Conservation (phyloP, 176 grass and related monocot genomes). For the Hyparrhenia diplandra region DNA sequence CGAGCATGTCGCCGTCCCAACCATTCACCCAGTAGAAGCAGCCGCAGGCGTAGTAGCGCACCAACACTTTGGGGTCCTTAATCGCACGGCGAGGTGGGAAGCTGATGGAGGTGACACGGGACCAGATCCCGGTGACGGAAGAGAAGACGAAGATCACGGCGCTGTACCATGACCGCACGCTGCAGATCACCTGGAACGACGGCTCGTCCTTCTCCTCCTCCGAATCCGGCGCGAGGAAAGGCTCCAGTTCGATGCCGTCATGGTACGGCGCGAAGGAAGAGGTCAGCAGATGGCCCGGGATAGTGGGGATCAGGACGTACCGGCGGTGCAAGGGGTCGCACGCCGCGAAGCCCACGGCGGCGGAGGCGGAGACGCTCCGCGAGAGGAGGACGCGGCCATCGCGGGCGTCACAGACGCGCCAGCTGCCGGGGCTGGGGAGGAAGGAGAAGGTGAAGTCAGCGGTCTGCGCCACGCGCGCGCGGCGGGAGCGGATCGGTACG, state of each 20-base stretch:
- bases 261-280: not conserved
- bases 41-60: not conserved
- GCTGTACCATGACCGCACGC: not conserved
- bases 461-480: not conserved
- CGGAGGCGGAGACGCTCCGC: not conserved
- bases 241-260: not conserved
- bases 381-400: not conserved
- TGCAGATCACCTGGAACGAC: slow-evolving; percentile 1
- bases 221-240: slow-evolving; percentile 7
- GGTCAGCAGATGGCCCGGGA: not conserved
- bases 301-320: not conserved
- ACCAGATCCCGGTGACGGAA: not conserved
- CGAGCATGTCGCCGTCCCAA: not conserved
- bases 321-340: not conserved
- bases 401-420: not conserved
- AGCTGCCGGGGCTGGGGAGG: not conserved
- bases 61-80: not conserved
- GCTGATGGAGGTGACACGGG: not conserved
- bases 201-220: not conserved
- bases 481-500: not conserved
- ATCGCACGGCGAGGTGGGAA: not conserved
- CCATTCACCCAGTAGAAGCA: not conserved
- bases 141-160: slow-evolving; percentile 24
- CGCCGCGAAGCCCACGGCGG: not conserved
- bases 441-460: not conserved